A percentile compares a stretch with the other conserved stretches of the same genome.
Evolutionary conservation across 768 basidiomycete species (phyloP).

Genomic region (Mycena latifolia): DNA sequence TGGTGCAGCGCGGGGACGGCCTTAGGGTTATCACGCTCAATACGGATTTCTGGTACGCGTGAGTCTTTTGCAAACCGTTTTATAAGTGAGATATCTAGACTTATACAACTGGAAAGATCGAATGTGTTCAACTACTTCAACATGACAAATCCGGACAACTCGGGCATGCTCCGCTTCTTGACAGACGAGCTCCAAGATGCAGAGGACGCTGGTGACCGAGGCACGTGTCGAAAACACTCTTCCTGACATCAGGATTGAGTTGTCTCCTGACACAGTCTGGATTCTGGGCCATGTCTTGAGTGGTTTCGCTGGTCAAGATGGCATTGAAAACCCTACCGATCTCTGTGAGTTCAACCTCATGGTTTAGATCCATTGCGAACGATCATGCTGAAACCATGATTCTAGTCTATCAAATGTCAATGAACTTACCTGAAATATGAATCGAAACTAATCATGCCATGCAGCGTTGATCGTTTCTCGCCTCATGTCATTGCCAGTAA

Average conservation of each 20-base stretch:
- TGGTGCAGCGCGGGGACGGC: slow-evolving; percentile 74
- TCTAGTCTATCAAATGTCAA: slow-evolving; percentile 55
- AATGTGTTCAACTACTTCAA: slow-evolving; percentile 87
- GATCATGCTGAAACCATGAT: slow-evolving; percentile 21
- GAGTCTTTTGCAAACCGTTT: slow-evolving; percentile 42
- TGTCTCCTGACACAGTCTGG: slow-evolving; percentile 51
- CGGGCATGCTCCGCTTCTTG: slow-evolving; percentile 78
- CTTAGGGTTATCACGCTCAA: slow-evolving; percentile 80
- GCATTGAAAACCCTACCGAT: slow-evolving; percentile 78
- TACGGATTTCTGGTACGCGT: slow-evolving; percentile 74
- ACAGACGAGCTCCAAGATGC: slow-evolving; percentile 84
- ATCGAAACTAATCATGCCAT: slow-evolving; percentile 13
- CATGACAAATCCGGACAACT: slow-evolving; percentile 71
- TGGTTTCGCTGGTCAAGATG: slow-evolving; percentile 74
- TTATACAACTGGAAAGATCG: slow-evolving; percentile 50
- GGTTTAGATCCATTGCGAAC: not conserved
- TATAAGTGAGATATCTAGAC: slow-evolving; percentile 15
- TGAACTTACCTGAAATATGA: slow-evolving; percentile 28
- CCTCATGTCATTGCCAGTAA: slow-evolving; percentile 82
- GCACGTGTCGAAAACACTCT: slow-evolving; percentile 46
- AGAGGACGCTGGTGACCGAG: slow-evolving; percentile 80
- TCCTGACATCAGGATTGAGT: not conserved
- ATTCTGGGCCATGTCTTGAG: slow-evolving; percentile 66
- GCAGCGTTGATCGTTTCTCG: slow-evolving; percentile 78
- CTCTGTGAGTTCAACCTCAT: slow-evolving; percentile 62